Evolutionary conservation across 257 asterid species (phyloP), one percentile per base, ranked within the genome.

Genomic region (Pogostemon cablin): DNA sequence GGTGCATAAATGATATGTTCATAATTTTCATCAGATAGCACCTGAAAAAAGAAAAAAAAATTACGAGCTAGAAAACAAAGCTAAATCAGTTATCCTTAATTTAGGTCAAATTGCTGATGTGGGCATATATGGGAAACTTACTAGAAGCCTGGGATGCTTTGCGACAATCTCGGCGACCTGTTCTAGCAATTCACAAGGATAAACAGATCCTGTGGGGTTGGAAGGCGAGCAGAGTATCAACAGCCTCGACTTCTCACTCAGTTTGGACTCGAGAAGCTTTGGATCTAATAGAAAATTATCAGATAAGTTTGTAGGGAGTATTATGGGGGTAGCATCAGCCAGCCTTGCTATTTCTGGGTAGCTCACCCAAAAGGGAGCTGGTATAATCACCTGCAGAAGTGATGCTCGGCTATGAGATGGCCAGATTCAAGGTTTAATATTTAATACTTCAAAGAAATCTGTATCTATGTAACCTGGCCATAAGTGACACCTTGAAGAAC

Each of bases 311-410:
- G 97, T 87, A 4, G 90, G 97, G 68, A 95, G 85, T 71, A 91
- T 84, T 55, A 95, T 92, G 25, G 99, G 99, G 10, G 74, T 80
- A 46, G 99, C 98, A 78, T 95, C 99, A 1, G 99, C 98, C 83
- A 95, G 71, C 80, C 96, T 86, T 53, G 98, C 98, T 88, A 95
- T 91, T 82, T 95, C 97, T 37, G 98, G 98, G 84, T 91, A 95
- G 84, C 99, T 95, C 76, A 95, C 99, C 98, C 98, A 95, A 74
- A 72, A 95, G n/a, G 99, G 98, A 55, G 96, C 96, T 12, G 97
- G 99, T 69, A 95, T 88, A n/a, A 95, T 52, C 67, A 95, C 99
- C 99, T 93, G 89, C 61, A 64, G 7, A 75, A 39, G 72, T 50
- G 70, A 65, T 42, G 53, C 50, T 34, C 17, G 20, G n/a, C 44